Conservation (phyloP, 306 rosid species). For the Cucumis cinereus region DNA sequence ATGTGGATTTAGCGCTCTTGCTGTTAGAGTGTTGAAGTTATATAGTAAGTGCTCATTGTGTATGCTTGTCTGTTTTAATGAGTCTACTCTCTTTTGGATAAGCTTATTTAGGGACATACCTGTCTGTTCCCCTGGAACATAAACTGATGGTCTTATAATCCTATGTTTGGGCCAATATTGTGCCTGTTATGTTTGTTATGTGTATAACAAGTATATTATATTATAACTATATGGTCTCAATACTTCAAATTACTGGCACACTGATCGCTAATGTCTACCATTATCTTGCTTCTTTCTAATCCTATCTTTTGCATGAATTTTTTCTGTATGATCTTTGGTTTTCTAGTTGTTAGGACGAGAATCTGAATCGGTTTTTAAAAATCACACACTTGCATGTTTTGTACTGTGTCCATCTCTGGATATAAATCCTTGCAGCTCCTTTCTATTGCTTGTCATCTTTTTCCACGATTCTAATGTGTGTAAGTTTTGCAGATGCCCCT, state of each 20-base stretch:
- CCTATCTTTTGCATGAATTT: not conserved
- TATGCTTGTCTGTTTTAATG: not conserved
- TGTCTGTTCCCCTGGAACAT: not conserved
- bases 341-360: not conserved
- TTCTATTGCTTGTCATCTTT: not conserved
- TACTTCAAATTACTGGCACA: not conserved
- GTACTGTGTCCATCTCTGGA: not conserved
- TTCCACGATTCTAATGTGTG: not conserved
- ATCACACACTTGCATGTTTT: not conserved
- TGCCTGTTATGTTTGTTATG: not conserved
- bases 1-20: slow-evolving; percentile 81
- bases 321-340: not conserved
- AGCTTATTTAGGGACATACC: not conserved
- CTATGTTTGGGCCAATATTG: not conserved
- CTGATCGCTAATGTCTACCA: not conserved
- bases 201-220: not conserved
- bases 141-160: not conserved
- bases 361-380: not conserved
- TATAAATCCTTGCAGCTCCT: not conserved
- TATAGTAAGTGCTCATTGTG: slow-evolving; percentile 30
- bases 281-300: not conserved
- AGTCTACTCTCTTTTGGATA: not conserved
- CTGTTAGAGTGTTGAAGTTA: slow-evolving; percentile 51
- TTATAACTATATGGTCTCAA: not conserved
- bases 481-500: slow-evolving; percentile 56